phyloP scores from a whole-genome alignment of 306 rosid species.

The Cyamopsis tetragonoloba region DNA sequence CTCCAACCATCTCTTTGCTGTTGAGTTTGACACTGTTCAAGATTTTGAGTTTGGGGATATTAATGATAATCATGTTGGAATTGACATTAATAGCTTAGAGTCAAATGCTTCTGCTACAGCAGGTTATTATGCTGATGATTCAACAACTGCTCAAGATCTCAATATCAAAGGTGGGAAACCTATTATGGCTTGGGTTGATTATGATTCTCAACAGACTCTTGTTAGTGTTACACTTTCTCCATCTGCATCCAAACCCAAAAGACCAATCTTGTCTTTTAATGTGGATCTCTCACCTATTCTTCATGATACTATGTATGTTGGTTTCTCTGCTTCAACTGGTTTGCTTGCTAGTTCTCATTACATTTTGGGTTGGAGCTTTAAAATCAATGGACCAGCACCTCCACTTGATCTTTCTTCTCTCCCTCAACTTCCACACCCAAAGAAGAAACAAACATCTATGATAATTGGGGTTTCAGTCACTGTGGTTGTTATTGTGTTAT shows the following conservation, averaged over 20 bases:
- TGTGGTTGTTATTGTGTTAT: conserved; percentile 17
- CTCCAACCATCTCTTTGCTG: conserved; percentile 70
- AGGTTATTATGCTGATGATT: conserved; percentile 34
- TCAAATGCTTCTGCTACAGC: conserved; percentile 56
- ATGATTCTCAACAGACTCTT: conserved; percentile 41
- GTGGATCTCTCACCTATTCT: conserved; percentile 57
- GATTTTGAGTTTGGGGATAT: conserved; percentile 85
- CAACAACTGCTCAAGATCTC: conserved; percentile 26
- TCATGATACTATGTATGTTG: conserved; percentile 65
- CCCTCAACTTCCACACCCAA: conserved; percentile 56
- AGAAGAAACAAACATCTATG: conserved; percentile 48
- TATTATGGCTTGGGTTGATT: conserved; percentile 72
- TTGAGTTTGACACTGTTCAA: conserved; percentile 80
- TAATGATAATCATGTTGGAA: conserved; percentile 76
- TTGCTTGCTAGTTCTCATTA: conserved; percentile 90
- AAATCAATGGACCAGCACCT: conserved; percentile 53
- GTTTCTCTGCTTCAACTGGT: conserved; percentile 88
- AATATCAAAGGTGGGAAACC: conserved; percentile 57
- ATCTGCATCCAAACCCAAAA: conserved; percentile 49
- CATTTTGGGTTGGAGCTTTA: conserved; percentile 86
- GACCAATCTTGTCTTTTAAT: conserved; percentile 44
- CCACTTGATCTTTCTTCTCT: conserved; percentile 54
- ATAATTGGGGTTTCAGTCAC: conserved; percentile 37
- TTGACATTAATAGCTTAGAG: conserved; percentile 56
- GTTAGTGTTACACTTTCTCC: conserved; percentile 58